These are phyloP conservation scores for Daphne laureola DNA, from an alignment of 441 rosid genomes.

Conservation along the genomic window DNA sequence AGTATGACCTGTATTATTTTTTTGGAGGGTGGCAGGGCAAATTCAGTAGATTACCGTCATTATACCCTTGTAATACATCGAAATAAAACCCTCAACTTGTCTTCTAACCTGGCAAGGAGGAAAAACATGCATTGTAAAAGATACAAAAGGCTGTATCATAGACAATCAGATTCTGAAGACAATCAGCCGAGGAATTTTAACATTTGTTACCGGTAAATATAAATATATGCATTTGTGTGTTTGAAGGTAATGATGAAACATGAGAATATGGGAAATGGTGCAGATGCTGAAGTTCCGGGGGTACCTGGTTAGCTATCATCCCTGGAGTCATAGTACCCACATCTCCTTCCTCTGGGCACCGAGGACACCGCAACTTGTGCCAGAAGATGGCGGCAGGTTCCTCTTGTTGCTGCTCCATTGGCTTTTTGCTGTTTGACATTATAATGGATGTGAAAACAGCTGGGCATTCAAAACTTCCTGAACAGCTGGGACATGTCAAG, in stretches of 20 bases:
- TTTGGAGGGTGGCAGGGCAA: neutral
- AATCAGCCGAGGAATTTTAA: neutral
- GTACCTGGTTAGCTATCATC: conserved; percentile 85
- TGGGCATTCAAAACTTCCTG: conserved; percentile 65
- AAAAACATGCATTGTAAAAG: conserved; percentile 3
- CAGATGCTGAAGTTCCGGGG: neutral
- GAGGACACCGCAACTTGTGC: conserved; percentile 61
- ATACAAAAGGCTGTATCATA: neutral
- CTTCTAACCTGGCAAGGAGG: conserved; percentile 64
- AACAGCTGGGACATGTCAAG: conserved; percentile 86
- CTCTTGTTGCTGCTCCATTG: conserved; percentile 34
- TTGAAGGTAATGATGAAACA: no score
- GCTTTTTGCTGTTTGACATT: conserved; percentile 22
- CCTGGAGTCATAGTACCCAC: conserved; percentile 57
- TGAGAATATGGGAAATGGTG: no score
- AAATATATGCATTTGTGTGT: neutral
- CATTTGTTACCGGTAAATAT: neutral
- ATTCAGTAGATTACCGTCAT: conserved; percentile 58
- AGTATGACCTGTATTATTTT: neutral
- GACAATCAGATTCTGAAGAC: neutral
- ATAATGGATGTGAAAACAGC: conserved; percentile 51
- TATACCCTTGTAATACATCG: conserved; percentile 72
- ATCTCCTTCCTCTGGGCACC: conserved; percentile 63
- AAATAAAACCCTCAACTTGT: conserved; percentile 66
- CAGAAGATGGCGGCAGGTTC: conserved; percentile 51